Percentiles rank a stretch among this genome's conserved stretches.
Evolutionary conservation across 2,329 filamentous ascomycete genomes (phyloP).

Genomic region (Didymella keratinophila): DNA sequence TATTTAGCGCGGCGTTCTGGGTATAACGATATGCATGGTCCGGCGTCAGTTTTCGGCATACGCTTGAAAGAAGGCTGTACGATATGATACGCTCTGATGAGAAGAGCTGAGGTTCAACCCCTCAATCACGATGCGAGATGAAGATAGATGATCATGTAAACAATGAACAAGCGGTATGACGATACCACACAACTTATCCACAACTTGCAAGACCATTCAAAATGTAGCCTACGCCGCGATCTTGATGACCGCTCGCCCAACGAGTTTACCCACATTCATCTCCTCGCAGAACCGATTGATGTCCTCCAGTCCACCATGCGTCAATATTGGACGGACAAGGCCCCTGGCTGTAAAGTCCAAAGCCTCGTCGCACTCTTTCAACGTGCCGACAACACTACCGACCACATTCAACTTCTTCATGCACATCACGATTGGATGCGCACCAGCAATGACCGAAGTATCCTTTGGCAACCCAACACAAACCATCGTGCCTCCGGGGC

Average conservation of each 20-base stretch:
- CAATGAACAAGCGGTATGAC: background rate
- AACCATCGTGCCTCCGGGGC: slow-evolving; percentile 41
- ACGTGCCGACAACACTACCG: slow-evolving; percentile 53
- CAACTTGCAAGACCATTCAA: too few relatives aligned
- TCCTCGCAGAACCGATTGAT: slow-evolving; percentile 52
- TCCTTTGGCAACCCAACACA: slow-evolving; percentile 41
- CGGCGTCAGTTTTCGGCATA: slow-evolving; percentile 47
- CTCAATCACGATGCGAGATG: slow-evolving; percentile 26
- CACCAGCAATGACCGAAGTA: slow-evolving; percentile 30
- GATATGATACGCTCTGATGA: slow-evolving; percentile 30
- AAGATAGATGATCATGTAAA: slow-evolving; percentile 7
- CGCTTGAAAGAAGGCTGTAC: slow-evolving; percentile 49
- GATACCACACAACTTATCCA: background rate
- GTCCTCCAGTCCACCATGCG: slow-evolving; percentile 50
- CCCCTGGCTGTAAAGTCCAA: slow-evolving; percentile 56
- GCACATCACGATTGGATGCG: slow-evolving; percentile 50
- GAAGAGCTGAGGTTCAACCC: slow-evolving; percentile 48
- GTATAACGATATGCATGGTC: slow-evolving; percentile 23
- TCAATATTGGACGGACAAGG: slow-evolving; percentile 52
- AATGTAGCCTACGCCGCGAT: slow-evolving; percentile 39
- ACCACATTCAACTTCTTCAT: slow-evolving; percentile 55
- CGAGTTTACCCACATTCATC: slow-evolving; percentile 51
- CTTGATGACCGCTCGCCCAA: slow-evolving; percentile 54
- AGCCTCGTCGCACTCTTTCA: slow-evolving; percentile 57
- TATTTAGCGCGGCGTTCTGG: slow-evolving; percentile 40